Conservation (phyloP, 768 basidiomycete genomes). For the Tubosaeta sp. region DNA sequence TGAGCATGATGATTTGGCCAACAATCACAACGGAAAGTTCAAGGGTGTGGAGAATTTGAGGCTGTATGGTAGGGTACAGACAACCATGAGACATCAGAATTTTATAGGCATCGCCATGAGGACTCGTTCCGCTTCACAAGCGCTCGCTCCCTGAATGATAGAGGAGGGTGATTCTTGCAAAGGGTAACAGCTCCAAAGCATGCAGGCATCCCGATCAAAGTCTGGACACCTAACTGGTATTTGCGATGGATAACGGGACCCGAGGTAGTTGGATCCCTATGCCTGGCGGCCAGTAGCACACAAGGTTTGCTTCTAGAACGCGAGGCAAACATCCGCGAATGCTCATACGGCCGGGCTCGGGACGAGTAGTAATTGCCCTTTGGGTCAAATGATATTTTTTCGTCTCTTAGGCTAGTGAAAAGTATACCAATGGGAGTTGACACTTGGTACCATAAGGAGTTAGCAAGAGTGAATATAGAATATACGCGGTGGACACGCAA, state of each 20-base stretch:
- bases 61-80: background rate
- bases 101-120: background rate
- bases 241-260: background rate
- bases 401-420: too few relatives aligned
- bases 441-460: too few relatives aligned
- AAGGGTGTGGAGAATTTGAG: background rate
- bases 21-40: background rate
- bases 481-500: too few relatives aligned
- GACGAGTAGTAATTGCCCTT: background rate
- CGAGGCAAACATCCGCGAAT: background rate
- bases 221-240: background rate
- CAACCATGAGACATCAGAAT: background rate
- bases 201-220: background rate
- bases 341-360: background rate
- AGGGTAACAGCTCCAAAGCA: background rate
- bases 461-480: too few relatives aligned
- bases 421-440: too few relatives aligned
- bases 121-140: background rate
- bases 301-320: background rate
- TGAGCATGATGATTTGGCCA: background rate
- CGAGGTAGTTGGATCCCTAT: background rate
- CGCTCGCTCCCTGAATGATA: background rate
- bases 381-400: background rate
- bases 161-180: background rate
- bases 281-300: background rate